Evolutionary conservation across 1,284 basidiomycete species (phyloP).

Genomic region (Mycena sp.): DNA sequence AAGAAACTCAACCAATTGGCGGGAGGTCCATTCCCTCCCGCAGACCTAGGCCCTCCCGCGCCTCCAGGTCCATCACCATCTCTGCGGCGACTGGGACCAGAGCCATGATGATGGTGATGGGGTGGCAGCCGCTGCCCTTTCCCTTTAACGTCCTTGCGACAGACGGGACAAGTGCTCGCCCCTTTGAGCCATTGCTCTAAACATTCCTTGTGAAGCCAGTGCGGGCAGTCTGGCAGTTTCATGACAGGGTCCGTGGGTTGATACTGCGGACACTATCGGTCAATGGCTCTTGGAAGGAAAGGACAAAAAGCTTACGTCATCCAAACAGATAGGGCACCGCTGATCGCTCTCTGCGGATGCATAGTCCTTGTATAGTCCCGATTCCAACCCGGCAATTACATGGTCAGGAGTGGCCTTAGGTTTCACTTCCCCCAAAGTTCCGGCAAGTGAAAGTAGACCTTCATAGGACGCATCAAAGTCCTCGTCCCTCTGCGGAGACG

Average conservation of each 20-base stretch:
- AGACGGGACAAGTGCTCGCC: constrained; percentile 74
- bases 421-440: constrained; percentile 69
- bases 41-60: constrained; percentile 6
- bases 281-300: background rate
- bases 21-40: constrained; percentile 1
- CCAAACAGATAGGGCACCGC: constrained; percentile 81
- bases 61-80: constrained; percentile 16
- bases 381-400: constrained; percentile 67
- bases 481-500: constrained; percentile 65
- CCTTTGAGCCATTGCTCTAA: constrained; percentile 75
- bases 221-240: constrained; percentile 72
- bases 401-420: constrained; percentile 67
- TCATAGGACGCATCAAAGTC: constrained; percentile 80
- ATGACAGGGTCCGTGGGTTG: constrained; percentile 62
- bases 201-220: constrained; percentile 81
- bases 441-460: constrained; percentile 64
- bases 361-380: constrained; percentile 73
- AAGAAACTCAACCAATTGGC: constrained; percentile 19
- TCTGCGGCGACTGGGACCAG: constrained; percentile 7
- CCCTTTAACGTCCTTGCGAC: constrained; percentile 59
- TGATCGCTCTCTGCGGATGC: constrained; percentile 66
- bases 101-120: constrained; percentile 8
- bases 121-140: constrained; percentile 6
- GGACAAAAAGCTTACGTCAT: constrained; percentile 66
- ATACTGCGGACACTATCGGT: constrained; percentile 57